phyloP scores from a whole-genome alignment of 1,139 yeast genomes.

The Candida frijolesensis region DNA sequence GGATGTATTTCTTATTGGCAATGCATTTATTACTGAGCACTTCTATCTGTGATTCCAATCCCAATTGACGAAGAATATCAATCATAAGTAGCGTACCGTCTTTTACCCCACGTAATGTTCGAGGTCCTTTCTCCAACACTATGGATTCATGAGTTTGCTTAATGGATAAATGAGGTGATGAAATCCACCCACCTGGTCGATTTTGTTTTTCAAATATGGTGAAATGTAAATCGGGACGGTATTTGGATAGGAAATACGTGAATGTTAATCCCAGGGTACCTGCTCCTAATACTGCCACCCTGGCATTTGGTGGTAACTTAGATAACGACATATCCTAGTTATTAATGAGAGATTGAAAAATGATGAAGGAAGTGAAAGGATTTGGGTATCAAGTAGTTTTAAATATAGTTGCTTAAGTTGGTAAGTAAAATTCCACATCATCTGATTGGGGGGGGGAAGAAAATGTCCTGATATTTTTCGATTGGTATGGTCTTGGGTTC shows the following conservation, averaged over 20 bases:
- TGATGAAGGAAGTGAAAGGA: not conserved
- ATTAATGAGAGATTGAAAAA: not conserved
- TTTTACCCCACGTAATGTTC: constrained; percentile 72
- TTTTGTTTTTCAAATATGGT: constrained; percentile 58
- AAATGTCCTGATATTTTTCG: not conserved
- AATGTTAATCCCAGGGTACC: constrained; percentile 86
- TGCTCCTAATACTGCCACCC: constrained; percentile 75
- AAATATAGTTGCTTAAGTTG: not conserved
- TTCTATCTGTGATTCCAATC: constrained; percentile 42
- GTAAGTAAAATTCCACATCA: constrained; percentile 1
- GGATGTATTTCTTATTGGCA: constrained; percentile 65
- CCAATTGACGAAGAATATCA: constrained; percentile 55
- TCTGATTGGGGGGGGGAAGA: constrained; percentile 4
- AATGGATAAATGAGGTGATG: constrained; percentile 31
- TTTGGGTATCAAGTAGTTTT: too few species aligned
- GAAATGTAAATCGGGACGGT: constrained; percentile 72
- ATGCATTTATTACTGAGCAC: constrained; percentile 50
- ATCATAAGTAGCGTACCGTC: constrained; percentile 63
- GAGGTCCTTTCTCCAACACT: constrained; percentile 69
- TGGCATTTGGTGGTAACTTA: constrained; percentile 31
- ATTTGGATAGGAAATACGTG: constrained; percentile 67
- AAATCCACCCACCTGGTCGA: constrained; percentile 81
- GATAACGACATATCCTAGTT: constrained; percentile 10
- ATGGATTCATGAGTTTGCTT: constrained; percentile 18
- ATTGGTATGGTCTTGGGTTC: too few species aligned